Evolutionary conservation across 306 rosid species (phyloP), one percentile per base, ranked within the genome.

Genomic region (Sicyos baderoa): DNA sequence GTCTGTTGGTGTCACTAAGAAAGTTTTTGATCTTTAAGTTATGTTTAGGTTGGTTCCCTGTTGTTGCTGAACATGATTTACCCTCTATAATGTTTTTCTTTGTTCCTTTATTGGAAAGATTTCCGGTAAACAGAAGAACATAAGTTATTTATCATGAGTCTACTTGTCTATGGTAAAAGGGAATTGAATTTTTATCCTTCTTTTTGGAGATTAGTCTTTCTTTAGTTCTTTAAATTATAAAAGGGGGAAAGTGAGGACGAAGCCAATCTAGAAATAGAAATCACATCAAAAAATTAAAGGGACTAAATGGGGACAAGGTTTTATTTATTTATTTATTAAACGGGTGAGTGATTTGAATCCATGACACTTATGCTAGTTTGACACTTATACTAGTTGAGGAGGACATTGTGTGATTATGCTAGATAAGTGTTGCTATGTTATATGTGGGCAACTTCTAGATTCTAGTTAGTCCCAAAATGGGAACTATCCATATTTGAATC

Each of bases 1-100:
- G 67, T 45, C 15, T 45, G 59, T 47, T 44, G 73, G 25, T 53
- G 19, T 54, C 23, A 54, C 58, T 25, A 32, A 61, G 67, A 15
- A 42, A 67, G 78, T 52, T 40, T 55, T 71, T 54, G 70, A 55
- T 49, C 74, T 62, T 62, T 54, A 63, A 32, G n/a, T 63, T 42
- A 11, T 63, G 70, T 42, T 37, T 63, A 63, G 70, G 23, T 63
- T 63, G 52, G 11, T 63, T 19, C 70, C 51, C 32, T 63, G 32
- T 19, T 40, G 29, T 25, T 63, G 70, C 70, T 63, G 70, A 63
- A 63, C 50, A 63, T 29, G 70, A 10, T 63, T 40, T 63, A 10
- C 70, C 70, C 67, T 35, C 67, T 35, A 35, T 9, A 37, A 42
- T 44, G 52, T 63, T 40, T 63, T 63, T 42, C 68, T 35, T 37